Conservation (phyloP, 176 grass and related monocot genomes). For the Tuctoria greenei region DNA sequence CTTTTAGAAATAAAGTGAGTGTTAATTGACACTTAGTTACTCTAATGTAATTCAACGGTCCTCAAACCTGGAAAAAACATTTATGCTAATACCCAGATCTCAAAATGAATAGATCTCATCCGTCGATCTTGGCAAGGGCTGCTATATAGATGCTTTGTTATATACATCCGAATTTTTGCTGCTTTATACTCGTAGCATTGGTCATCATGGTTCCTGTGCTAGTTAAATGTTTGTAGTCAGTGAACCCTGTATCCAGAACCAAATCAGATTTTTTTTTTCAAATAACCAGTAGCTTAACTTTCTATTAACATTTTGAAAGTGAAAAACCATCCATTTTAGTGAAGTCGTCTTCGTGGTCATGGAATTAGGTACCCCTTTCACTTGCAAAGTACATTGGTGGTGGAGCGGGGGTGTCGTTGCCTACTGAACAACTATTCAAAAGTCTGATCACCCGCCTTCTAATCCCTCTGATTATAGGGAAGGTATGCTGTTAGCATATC, state of each 20-base stretch:
- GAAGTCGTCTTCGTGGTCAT: constrained; percentile 8
- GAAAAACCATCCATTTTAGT: constrained; percentile 10
- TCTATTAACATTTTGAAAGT: constrained; percentile 1
- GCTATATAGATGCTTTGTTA: background rate
- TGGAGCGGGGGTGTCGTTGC: constrained; percentile 71
- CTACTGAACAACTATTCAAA: constrained; percentile 72
- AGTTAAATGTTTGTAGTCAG: constrained; percentile 1
- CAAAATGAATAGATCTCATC: constrained; percentile 12
- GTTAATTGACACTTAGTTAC: background rate
- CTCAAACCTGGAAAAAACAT: background rate
- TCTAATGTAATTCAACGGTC: background rate
- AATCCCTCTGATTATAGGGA: constrained; percentile 71
- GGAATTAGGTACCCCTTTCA: constrained; percentile 74
- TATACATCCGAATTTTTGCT: constrained; percentile 12
- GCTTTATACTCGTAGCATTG: background rate
- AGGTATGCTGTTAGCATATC: constrained; percentile 49
- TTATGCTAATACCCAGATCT: background rate
- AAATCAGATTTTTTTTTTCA: constrained; percentile 11
- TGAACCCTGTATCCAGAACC: background rate
- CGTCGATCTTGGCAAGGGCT: background rate
- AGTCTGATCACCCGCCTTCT: constrained; percentile 76
- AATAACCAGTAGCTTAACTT: background rate
- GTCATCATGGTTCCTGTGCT: background rate
- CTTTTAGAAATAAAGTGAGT: constrained; percentile 1
- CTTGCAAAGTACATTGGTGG: constrained; percentile 72